phyloP scores from a whole-genome alignment of 768 basidiomycete species.

The Pleurotus tuoliensis region DNA sequence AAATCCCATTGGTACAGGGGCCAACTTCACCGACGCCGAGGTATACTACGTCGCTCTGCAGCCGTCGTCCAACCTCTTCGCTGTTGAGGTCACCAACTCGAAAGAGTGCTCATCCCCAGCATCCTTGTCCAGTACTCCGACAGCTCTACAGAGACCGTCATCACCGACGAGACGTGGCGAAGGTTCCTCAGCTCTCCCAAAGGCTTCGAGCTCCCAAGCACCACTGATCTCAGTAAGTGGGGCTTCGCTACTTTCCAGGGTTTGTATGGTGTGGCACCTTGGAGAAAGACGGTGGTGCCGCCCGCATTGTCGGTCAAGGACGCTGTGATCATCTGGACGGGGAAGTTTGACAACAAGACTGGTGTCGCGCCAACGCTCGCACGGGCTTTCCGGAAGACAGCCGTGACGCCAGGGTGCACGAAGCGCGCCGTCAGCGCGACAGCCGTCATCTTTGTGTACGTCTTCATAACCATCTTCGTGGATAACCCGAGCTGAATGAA shows the following conservation, averaged over 20 bases:
- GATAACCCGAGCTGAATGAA: not conserved
- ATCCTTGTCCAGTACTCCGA: conserved; percentile 21
- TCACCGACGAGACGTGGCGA: conserved; percentile 21
- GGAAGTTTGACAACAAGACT: not conserved
- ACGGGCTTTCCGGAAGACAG: not conserved
- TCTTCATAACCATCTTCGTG: conserved; percentile 42
- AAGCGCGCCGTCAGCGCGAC: not conserved
- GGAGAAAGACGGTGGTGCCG: not conserved
- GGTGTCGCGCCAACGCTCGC: not conserved
- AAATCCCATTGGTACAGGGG: conserved; percentile 17
- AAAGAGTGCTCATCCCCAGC: conserved; percentile 14
- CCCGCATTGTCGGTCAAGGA: not conserved
- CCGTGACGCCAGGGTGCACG: not conserved
- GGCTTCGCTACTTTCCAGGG: not conserved
- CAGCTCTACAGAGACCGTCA: conserved; percentile 13
- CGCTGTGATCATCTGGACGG: not conserved
- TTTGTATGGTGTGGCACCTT: not conserved
- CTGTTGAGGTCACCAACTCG: conserved; percentile 25
- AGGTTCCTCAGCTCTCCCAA: conserved; percentile 4
- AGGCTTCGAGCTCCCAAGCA: not conserved
- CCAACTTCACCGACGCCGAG: conserved; percentile 16
- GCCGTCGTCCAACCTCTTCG: conserved; percentile 19
- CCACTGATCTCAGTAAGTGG: not conserved
- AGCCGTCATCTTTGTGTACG: not conserved
- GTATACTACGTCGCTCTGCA: conserved; percentile 17